Evolutionary conservation across 306 rosid genomes (phyloP).

Genomic region (Rosa lucieae): DNA sequence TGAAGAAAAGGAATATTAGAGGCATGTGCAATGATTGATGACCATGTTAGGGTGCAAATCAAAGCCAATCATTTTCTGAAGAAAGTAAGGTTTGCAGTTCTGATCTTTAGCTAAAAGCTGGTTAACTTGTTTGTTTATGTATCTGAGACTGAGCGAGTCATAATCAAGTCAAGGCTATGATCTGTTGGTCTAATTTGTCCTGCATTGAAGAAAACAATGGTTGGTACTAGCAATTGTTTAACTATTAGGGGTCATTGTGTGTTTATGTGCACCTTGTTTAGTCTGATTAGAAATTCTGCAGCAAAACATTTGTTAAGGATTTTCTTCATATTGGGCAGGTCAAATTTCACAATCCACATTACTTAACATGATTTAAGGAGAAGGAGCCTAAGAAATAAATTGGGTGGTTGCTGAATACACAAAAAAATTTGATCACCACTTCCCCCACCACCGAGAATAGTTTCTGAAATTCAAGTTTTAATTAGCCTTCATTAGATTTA

Average conservation of each 20-base stretch:
- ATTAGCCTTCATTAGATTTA: background rate
- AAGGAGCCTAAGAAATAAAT: background rate
- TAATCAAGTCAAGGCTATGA: constrained; percentile 42
- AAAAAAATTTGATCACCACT: background rate
- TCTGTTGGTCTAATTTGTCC: constrained; percentile 44
- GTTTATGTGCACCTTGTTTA: background rate
- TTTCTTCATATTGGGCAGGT: background rate
- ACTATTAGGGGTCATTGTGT: constrained; percentile 5
- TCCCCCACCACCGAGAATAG: background rate
- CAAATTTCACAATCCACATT: constrained; percentile 1
- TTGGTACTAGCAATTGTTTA: background rate
- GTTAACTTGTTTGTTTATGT: constrained; percentile 18
- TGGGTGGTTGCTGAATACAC: background rate
- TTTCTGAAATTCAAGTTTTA: background rate
- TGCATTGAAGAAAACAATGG: constrained; percentile 24
- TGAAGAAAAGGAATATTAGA: constrained; percentile 55
- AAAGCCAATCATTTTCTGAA: constrained; percentile 47
- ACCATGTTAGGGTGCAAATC: constrained; percentile 40
- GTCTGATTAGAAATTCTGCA: background rate
- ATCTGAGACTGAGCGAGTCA: constrained; percentile 21
- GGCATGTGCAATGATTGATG: constrained; percentile 89
- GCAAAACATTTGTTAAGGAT: constrained; percentile 1
- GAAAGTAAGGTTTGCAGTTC: constrained; percentile 52
- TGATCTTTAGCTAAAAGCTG: constrained; percentile 27
- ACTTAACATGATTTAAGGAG: background rate